Evolutionary conservation across 2,329 filamentous ascomycete genomes (phyloP).

Genomic region (Hirsutella thompsonii): DNA sequence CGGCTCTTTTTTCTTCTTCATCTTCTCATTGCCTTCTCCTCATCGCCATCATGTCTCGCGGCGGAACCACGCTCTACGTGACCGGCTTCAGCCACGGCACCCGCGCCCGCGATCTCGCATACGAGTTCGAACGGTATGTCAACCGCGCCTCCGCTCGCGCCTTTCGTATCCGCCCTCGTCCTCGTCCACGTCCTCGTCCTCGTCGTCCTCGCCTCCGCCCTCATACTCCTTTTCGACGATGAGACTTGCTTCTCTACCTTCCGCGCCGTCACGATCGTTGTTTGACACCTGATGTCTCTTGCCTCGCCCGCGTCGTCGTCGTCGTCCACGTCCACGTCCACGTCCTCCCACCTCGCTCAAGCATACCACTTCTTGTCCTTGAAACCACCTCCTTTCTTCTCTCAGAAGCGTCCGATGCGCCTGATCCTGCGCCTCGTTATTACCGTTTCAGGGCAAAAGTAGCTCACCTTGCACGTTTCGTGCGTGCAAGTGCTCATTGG

Average conservation of each 20-base stretch:
- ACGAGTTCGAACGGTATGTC: constrained; percentile 99
- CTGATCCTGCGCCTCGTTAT: constrained; percentile 12
- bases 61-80: constrained; percentile 91
- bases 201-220: constrained; percentile 19
- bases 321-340: constrained; percentile 13
- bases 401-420: constrained; percentile 13
- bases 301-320: constrained; percentile 9
- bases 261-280: constrained; percentile 10
- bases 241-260: constrained; percentile 12
- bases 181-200: constrained; percentile 10
- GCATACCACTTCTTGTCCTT: constrained; percentile 6
- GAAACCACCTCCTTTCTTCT: constrained; percentile 9
- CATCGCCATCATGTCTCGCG: constrained; percentile 65
- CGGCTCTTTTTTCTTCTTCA: background rate
- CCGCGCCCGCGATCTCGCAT: constrained; percentile 96
- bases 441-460: constrained; percentile 11
- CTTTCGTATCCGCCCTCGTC: constrained; percentile 18
- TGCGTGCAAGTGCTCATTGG: constrained; percentile 7
- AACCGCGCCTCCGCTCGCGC: constrained; percentile 31
- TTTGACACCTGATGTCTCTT: constrained; percentile 11
- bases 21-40: background rate
- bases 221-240: constrained; percentile 32
- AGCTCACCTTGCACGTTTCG: constrained; percentile 10
- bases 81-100: constrained; percentile 98
- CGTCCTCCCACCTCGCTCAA: constrained; percentile 12